phyloP scores from a whole-genome alignment of 345 rosid species.

The Alliaria petiolata region DNA sequence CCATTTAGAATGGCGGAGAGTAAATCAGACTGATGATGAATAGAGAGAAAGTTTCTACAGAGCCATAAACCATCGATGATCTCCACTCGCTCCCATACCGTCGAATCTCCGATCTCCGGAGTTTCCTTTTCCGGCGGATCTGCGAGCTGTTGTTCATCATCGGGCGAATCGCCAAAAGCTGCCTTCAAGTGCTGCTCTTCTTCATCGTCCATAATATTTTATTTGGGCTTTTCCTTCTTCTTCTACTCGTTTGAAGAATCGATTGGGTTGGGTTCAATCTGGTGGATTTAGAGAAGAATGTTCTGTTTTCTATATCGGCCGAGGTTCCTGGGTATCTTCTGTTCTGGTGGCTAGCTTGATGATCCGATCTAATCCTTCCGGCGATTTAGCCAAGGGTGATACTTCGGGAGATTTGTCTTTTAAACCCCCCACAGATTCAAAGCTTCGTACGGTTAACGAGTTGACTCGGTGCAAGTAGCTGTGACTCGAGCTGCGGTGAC shows the following conservation, averaged over 20 bases:
- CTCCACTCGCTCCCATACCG: constrained; percentile 49
- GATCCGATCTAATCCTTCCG: too few relatives aligned
- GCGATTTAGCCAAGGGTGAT: too few relatives aligned
- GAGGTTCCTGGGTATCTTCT: too few relatives aligned
- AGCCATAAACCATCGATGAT: constrained; percentile 67
- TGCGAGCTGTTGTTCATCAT: constrained; percentile 38
- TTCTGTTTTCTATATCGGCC: too few relatives aligned
- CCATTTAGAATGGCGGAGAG: constrained; percentile 61
- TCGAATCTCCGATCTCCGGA: background rate
- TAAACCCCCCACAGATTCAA: too few relatives aligned
- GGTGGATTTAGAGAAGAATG: too few relatives aligned
- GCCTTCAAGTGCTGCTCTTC: constrained; percentile 32
- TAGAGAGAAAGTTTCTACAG: constrained; percentile 62
- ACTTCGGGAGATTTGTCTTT: too few relatives aligned
- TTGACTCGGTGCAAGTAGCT: too few relatives aligned
- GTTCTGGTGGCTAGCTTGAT: too few relatives aligned
- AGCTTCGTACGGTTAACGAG: too few relatives aligned
- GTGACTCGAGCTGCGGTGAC: too few relatives aligned
- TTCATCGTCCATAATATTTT: constrained; percentile 31
- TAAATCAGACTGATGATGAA: constrained; percentile 45
- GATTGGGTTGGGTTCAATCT: too few relatives aligned
- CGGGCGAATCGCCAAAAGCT: constrained; percentile 81
- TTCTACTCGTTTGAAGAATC: background rate
- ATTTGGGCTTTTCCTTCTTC: background rate
- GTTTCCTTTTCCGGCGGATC: background rate